Evolutionary conservation across 805 yeast species (phyloP).

Genomic region (Metschnikowia kofuensis): DNA sequence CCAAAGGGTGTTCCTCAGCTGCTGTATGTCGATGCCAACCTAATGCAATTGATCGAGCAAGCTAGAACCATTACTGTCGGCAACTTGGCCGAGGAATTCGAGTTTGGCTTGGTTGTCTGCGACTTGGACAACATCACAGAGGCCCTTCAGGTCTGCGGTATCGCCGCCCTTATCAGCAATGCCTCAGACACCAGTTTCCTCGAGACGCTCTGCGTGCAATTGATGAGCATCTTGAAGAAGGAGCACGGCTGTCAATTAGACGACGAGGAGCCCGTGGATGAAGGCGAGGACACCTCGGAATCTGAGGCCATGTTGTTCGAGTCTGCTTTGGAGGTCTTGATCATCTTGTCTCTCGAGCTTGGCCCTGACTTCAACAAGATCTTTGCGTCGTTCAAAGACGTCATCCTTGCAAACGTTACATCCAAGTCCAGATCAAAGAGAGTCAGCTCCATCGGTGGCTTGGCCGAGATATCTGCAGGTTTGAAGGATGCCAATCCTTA

Average conservation of each 20-base stretch:
- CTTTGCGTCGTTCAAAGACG: conserved; percentile 68
- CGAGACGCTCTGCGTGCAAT: conserved; percentile 66
- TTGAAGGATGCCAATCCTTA: conserved; percentile 65
- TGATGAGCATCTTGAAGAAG: conserved; percentile 72
- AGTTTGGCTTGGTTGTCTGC: conserved; percentile 74
- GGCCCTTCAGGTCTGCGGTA: conserved; percentile 66
- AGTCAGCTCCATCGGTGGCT: conserved; percentile 79
- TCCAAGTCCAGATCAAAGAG: conserved; percentile 71
- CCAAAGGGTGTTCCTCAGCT: conserved; percentile 65
- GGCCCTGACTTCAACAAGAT: conserved; percentile 74
- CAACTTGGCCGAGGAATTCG: conserved; percentile 75
- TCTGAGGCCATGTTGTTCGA: conserved; percentile 71
- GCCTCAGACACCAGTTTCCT: conserved; percentile 51
- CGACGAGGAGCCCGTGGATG: conserved; percentile 61
- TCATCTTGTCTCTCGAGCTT: conserved; percentile 70
- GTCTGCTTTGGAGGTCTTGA: conserved; percentile 81
- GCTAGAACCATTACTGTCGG: conserved; percentile 67
- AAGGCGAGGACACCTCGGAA: conserved; percentile 48
- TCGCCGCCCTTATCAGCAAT: conserved; percentile 63
- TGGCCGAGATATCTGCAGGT: conserved; percentile 84
- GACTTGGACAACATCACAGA: conserved; percentile 73
- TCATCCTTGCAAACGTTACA: conserved; percentile 53
- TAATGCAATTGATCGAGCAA: conserved; percentile 56
- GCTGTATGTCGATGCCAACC: conserved; percentile 56
- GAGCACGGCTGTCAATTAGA: conserved; percentile 81